A percentile compares a stretch with the other conserved stretches of the same genome.
Conservation (phyloP, 2,329 filamentous ascomycete species). For the Scedosporium boydii region DNA sequence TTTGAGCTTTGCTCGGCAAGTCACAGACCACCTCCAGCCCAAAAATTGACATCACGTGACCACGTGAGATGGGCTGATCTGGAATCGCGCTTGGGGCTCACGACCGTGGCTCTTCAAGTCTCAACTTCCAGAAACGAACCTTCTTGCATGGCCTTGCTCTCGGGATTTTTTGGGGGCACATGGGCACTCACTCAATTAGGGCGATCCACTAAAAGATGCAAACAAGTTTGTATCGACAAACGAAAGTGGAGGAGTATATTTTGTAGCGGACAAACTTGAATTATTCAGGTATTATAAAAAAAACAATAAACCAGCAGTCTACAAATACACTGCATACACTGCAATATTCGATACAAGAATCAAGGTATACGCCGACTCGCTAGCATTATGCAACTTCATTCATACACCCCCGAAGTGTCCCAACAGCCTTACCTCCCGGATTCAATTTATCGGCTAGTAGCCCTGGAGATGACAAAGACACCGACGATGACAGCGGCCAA, state of each 20-base stretch:
- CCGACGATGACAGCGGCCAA: slow-evolving; percentile 87
- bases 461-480: slow-evolving; percentile 79
- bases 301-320: not conserved
- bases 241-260: no score
- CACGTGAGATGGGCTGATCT: slow-evolving; percentile 6
- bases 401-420: not conserved
- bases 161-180: no score
- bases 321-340: slow-evolving; percentile 5
- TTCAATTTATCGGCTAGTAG: slow-evolving; percentile 39
- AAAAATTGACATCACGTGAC: slow-evolving; percentile 4
- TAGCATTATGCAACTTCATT: slow-evolving; percentile 3
- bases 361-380: not conserved
- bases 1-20: slow-evolving; percentile 9
- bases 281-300: slow-evolving; percentile 1
- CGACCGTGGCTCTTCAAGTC: not conserved
- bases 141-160: not conserved
- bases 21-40: not conserved
- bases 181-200: no score
- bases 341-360: slow-evolving; percentile 2
- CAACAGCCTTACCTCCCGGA: not conserved
- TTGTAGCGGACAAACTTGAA: no score
- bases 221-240: no score
- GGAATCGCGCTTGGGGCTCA: not conserved
- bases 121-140: not conserved
- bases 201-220: no score